A percentile compares a stretch with the other conserved stretches of the same genome.
Conservation (phyloP, 495 filamentous ascomycete species). For the Xylaria grammica region DNA sequence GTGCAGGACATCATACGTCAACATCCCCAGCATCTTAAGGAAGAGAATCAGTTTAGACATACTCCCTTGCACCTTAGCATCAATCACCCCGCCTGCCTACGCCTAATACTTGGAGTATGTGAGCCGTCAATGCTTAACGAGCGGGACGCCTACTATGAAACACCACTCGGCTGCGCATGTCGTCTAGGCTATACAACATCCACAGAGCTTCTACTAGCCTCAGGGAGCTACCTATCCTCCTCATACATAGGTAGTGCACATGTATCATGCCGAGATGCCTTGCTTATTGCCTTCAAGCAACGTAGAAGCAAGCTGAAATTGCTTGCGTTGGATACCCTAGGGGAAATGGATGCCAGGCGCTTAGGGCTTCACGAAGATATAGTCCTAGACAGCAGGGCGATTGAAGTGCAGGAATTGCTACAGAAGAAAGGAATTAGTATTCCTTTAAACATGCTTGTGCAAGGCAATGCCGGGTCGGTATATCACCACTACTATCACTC, state of each 20-base stretch:
- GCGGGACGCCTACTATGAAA: too few relatives aligned
- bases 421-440: not conserved
- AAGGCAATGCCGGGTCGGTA: too few relatives aligned
- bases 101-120: not conserved
- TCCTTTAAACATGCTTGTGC: not conserved
- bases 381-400: not conserved
- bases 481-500: too few relatives aligned
- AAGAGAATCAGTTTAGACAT: not conserved
- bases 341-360: not conserved
- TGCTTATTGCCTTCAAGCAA: not conserved
- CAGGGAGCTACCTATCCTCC: not conserved
- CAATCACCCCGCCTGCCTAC: not conserved
- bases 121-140: not conserved
- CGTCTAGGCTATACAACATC: not conserved
- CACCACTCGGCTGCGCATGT: not conserved
- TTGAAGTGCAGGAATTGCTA: not conserved
- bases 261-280: not conserved
- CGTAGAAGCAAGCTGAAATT: conserved; percentile 1
- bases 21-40: not conserved
- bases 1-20: not conserved
- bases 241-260: not conserved
- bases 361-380: not conserved
- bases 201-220: not conserved
- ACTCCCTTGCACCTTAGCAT: not conserved
- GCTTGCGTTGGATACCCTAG: not conserved